These are phyloP conservation scores for Termitomyces sp. DNA, from an alignment of 768 basidiomycete genomes.

Conservation along the genomic window DNA sequence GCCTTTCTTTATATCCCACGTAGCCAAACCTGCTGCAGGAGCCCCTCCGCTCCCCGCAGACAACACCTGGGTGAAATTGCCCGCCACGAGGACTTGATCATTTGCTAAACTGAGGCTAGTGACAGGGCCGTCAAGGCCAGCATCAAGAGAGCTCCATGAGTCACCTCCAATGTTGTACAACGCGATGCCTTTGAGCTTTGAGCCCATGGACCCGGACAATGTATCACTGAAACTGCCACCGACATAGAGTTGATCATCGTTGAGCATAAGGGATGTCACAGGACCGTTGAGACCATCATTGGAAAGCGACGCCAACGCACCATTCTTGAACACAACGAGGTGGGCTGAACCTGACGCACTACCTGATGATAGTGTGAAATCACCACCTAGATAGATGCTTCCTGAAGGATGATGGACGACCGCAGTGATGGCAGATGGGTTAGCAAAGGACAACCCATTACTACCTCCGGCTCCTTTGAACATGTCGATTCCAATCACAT, in stretches of 20 bases:
- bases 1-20: slow-evolving; percentile 56
- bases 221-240: slow-evolving; percentile 88
- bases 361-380: slow-evolving; percentile 58
- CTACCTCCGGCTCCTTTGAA: slow-evolving; percentile 53
- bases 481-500: slow-evolving; percentile 55
- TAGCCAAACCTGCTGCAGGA: slow-evolving; percentile 59
- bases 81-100: slow-evolving; percentile 57
- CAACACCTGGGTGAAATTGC: slow-evolving; percentile 61
- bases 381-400: slow-evolving; percentile 67
- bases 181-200: slow-evolving; percentile 55
- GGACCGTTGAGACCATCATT: slow-evolving; percentile 74
- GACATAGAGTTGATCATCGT: slow-evolving; percentile 65
- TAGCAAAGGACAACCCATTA: slow-evolving; percentile 27
- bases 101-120: slow-evolving; percentile 45
- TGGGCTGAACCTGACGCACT: slow-evolving; percentile 56
- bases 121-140: slow-evolving; percentile 78
- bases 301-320: slow-evolving; percentile 45
- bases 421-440: slow-evolving; percentile 38
- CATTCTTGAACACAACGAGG: slow-evolving; percentile 64
- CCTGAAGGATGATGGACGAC: slow-evolving; percentile 65
- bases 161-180: slow-evolving; percentile 62
- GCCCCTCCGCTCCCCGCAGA: slow-evolving; percentile 26
- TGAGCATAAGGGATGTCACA: slow-evolving; percentile 62
- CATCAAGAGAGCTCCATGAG: slow-evolving; percentile 63
- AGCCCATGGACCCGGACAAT: slow-evolving; percentile 40